These are phyloP conservation scores for Verticillium klebahnii DNA, from an alignment of 2,329 filamentous ascomycete genomes.

Conservation along the genomic window DNA sequence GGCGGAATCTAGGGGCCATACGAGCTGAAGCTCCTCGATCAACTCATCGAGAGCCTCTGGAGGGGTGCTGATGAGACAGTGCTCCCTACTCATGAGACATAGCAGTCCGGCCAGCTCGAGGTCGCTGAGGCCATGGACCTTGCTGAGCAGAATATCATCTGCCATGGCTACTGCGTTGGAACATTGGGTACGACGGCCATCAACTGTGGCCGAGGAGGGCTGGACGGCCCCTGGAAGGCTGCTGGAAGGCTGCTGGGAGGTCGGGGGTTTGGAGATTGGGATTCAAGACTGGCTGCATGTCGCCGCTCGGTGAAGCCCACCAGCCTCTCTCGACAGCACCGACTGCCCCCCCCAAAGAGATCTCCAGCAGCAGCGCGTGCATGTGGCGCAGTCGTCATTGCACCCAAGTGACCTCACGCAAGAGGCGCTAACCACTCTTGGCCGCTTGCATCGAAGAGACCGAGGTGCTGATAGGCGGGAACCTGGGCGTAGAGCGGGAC, in stretches of 20 bases:
- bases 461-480: slow-evolving; percentile 12
- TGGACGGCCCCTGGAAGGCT: background rate
- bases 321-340: background rate
- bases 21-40: slow-evolving; percentile 69
- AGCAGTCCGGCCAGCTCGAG: slow-evolving; percentile 83
- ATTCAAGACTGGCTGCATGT: background rate
- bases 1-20: slow-evolving; percentile 25
- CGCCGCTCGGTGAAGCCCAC: background rate
- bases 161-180: slow-evolving; percentile 45
- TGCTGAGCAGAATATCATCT: slow-evolving; percentile 56
- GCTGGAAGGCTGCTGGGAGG: background rate
- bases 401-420: slow-evolving; percentile 3
- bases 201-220: background rate
- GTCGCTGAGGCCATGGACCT: slow-evolving; percentile 76
- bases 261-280: background rate
- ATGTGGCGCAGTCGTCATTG: slow-evolving; percentile 3
- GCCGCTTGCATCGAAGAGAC: slow-evolving; percentile 7
- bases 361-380: background rate
- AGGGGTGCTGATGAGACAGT: slow-evolving; percentile 81
- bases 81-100: slow-evolving; percentile 74
- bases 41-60: slow-evolving; percentile 59
- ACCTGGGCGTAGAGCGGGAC: slow-evolving; percentile 5
- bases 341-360: background rate
- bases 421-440: slow-evolving; percentile 5
- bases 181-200: background rate